A percentile compares a stretch with the other conserved stretches of the same genome.
Evolutionary conservation across 169 alveolate species (phyloP).

Genomic region (Eimeria tenella): DNA sequence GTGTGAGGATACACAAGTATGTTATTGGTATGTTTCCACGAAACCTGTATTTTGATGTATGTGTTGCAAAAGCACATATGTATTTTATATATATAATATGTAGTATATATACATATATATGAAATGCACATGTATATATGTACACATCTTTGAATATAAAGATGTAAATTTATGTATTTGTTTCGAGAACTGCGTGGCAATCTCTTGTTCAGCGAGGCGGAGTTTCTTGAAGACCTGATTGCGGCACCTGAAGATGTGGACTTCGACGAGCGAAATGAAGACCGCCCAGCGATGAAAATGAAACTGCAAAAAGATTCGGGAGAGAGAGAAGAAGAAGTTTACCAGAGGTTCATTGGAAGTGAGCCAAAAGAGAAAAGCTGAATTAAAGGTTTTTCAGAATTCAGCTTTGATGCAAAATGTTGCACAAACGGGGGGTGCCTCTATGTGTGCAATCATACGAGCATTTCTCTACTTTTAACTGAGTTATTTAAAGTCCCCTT

Average conservation of each 20-base stretch:
- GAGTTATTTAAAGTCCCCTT: background rate
- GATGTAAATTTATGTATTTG: background rate
- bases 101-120: background rate
- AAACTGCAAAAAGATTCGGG: constrained; percentile 54
- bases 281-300: constrained; percentile 48
- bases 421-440: no score
- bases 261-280: constrained; percentile 62
- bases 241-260: constrained; percentile 32
- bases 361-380: background rate
- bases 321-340: constrained; percentile 64
- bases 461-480: background rate
- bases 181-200: background rate
- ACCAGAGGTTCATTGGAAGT: constrained; percentile 70
- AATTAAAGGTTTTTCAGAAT: background rate
- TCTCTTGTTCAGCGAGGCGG: background rate
- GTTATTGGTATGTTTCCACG: no score
- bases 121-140: background rate
- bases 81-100: no score
- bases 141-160: background rate
- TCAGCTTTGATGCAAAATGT: background rate
- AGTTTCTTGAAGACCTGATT: constrained; percentile 44
- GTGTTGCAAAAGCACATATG: no score
- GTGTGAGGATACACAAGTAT: no score
- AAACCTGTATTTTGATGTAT: no score
- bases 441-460: no score